These are phyloP conservation scores for Wolfiporia cocos DNA, from an alignment of 1,284 basidiomycete species.

Conservation along the genomic window DNA sequence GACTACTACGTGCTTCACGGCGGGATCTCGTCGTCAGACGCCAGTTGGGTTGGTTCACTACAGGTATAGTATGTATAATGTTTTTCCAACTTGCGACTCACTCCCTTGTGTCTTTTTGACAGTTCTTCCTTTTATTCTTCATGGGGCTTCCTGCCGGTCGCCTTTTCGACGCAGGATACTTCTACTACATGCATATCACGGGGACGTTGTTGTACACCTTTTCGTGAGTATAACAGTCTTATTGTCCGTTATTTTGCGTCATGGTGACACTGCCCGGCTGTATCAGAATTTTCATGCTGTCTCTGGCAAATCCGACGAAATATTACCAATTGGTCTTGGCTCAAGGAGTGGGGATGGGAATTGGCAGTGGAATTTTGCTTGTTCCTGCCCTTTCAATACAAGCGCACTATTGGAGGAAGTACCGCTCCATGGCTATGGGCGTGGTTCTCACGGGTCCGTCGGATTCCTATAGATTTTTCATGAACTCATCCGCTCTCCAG, in stretches of 20 bases:
- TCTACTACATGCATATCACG: not conserved
- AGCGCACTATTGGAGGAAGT: constrained; percentile 8
- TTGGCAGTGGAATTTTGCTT: constrained; percentile 34
- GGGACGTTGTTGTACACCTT: not conserved
- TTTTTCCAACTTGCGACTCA: too few species aligned
- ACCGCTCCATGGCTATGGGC: not conserved
- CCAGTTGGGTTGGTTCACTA: constrained; percentile 38
- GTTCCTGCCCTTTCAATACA: constrained; percentile 8
- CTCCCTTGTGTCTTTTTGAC: too few species aligned
- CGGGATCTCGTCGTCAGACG: constrained; percentile 22
- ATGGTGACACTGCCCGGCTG: not conserved
- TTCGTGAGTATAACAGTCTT: not conserved
- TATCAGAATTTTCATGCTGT: constrained; percentile 22
- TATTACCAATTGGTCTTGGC: constrained; percentile 22
- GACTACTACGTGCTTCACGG: constrained; percentile 35
- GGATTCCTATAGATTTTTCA: not conserved
- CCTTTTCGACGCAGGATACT: constrained; percentile 22
- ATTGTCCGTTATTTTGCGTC: not conserved
- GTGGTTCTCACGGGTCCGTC: not conserved
- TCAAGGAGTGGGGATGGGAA: constrained; percentile 34
- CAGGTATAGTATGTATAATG: too few species aligned
- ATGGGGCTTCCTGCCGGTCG: constrained; percentile 22
- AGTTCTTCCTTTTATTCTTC: constrained; percentile 26
- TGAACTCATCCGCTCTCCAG: constrained; percentile 11
- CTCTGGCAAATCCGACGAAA: constrained; percentile 12